phyloP scores from a whole-genome alignment of 208 protist genomes.

The Crithidia mellificae region DNA sequence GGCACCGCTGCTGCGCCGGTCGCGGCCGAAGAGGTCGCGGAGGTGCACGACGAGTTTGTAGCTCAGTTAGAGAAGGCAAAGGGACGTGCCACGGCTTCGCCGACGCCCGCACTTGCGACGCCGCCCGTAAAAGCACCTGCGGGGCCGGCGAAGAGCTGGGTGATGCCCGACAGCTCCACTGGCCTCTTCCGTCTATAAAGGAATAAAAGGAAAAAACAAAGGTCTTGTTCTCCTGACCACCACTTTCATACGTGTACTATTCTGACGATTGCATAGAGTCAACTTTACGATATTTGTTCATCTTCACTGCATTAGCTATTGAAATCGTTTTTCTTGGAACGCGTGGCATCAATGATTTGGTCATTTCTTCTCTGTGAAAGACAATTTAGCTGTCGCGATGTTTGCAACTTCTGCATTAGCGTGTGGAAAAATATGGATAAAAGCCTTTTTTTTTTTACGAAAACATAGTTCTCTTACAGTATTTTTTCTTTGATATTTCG shows the following conservation, averaged over 20 bases:
- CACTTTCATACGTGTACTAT: conserved; percentile 17
- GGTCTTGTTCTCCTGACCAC: too few species aligned
- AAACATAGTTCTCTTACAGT: too few species aligned
- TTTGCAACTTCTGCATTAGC: too few species aligned
- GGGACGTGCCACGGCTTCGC: conserved; percentile 4
- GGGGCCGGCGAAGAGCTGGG: conserved; percentile 16
- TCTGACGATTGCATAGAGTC: conserved; percentile 16
- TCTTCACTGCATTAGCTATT: too few species aligned
- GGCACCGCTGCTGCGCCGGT: background rate
- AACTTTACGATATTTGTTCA: background rate
- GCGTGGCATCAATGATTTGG: too few species aligned
- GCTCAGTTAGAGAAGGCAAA: conserved; percentile 33
- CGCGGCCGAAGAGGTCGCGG: conserved; percentile 6
- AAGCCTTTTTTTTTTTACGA: too few species aligned
- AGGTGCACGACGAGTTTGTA: conserved; percentile 26
- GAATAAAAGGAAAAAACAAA: too few species aligned
- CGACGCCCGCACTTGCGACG: background rate
- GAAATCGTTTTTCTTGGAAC: too few species aligned
- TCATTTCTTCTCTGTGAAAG: too few species aligned
- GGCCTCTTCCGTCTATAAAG: conserved; percentile 38
- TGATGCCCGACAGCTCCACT: conserved; percentile 22
- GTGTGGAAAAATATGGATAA: too few species aligned
- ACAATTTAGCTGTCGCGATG: too few species aligned
- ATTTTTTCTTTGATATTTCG: background rate
- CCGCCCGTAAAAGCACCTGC: background rate